phyloP scores from a whole-genome alignment of 371 early-diverging fungal genomes.

The Mycotypha africana region DNA sequence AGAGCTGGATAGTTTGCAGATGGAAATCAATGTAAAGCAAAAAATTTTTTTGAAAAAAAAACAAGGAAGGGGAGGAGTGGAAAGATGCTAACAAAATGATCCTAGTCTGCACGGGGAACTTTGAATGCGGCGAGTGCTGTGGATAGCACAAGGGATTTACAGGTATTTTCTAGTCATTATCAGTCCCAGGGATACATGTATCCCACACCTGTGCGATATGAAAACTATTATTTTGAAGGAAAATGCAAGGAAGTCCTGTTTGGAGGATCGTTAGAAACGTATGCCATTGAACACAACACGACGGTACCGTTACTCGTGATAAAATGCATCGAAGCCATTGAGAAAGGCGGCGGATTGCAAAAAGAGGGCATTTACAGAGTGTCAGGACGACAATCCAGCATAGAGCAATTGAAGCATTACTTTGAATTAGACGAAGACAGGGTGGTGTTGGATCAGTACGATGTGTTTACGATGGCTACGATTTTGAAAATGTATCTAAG shows the following conservation, averaged over 20 bases:
- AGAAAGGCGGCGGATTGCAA: slow-evolving; percentile 55
- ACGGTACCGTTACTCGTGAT: slow-evolving; percentile 49
- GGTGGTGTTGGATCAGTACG: slow-evolving; percentile 39
- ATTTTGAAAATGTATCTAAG: slow-evolving; percentile 62
- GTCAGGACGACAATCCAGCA: slow-evolving; percentile 59
- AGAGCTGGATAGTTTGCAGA: slow-evolving; percentile 11
- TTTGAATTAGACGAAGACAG: slow-evolving; percentile 53
- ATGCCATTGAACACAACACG: slow-evolving; percentile 36
- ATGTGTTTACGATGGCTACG: slow-evolving; percentile 55
- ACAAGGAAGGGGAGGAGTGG: no score
- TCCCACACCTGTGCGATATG: slow-evolving; percentile 45
- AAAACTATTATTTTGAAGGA: slow-evolving; percentile 42
- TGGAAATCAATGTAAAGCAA: slow-evolving; percentile 15
- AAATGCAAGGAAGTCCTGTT: slow-evolving; percentile 50
- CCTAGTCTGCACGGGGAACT: slow-evolving; percentile 16
- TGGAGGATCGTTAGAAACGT: slow-evolving; percentile 47
- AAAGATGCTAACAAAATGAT: no score
- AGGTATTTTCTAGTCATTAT: slow-evolving; percentile 32
- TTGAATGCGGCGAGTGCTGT: slow-evolving; percentile 22
- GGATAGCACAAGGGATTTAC: slow-evolving; percentile 23
- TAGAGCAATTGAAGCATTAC: slow-evolving; percentile 42
- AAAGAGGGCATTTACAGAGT: slow-evolving; percentile 72
- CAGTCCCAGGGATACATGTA: slow-evolving; percentile 28
- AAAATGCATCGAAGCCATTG: slow-evolving; percentile 55
- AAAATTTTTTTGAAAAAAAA: background rate